Evolutionary conservation across 2,329 filamentous ascomycete genomes (phyloP), one percentile per base, ranked within the genome.

Genomic region (Ophiostoma triangulosporum): DNA sequence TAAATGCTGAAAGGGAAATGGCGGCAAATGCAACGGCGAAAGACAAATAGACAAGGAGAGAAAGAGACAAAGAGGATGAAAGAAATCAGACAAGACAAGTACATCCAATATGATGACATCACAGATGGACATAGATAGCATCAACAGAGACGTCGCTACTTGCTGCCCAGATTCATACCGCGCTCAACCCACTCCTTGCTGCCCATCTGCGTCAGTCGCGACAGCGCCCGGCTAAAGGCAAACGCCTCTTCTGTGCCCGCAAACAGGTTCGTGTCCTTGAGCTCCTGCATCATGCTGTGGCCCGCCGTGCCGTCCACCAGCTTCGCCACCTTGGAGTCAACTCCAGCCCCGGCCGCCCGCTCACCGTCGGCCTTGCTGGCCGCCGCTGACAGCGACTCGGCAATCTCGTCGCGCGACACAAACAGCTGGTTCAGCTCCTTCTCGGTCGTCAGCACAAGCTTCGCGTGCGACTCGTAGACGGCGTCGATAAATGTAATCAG

Each of bases 401-500:
- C 74, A 49, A 88, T 71, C 65, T 90, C 86, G 15, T 79, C 73
- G 15, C 79, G 74, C 22, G 86, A 88, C 46, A 95, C 75, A 69
- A 97, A 98, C 32, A 97, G 80, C 64, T 95, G 83, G 7, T 81
- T 80, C 2, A 98, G 73, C 0, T 91, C 88, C 49, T 90, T 87
- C 38, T 83, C 88, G 3, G 87, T 90, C 0, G 93, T 98, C 54
- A 98, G 78, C 15, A 97, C 91, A 7, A 98, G 78, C 70, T 96
- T 97, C n/a, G 89, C 90, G 67, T 91, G 79, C 27, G 77, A 75
- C 68, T 98, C 93, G 64, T 98, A 98, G 4, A 96, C 84, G 6
- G 93, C 91, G 65, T 98, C 93, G 59, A 98, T 88, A 62, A 98
- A 96, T 0, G 91, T 98, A 66, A 98, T 98, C 68, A 98, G 96